phyloP scores from a whole-genome alignment of 1,139 yeast species.

The Candida pseudoviswanathii region DNA sequence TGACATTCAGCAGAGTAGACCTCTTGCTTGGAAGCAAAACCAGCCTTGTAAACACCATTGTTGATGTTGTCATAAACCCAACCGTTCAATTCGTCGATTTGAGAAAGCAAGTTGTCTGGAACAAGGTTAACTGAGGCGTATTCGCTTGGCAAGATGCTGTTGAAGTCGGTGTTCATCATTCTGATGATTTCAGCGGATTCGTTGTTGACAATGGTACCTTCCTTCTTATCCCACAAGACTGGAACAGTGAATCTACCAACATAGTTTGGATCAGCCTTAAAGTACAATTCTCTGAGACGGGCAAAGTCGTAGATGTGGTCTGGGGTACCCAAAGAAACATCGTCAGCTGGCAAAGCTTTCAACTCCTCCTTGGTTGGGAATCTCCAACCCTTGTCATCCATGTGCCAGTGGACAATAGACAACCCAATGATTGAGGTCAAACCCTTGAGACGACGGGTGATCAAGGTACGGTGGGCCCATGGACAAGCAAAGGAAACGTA shows the following conservation, averaged over 20 bases:
- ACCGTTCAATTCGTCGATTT: conserved; percentile 77
- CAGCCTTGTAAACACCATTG: conserved; percentile 93
- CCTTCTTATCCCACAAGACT: conserved; percentile 85
- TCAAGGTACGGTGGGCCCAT: conserved; percentile 90
- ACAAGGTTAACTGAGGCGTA: conserved; percentile 59
- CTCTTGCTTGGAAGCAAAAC: conserved; percentile 84
- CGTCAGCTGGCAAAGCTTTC: conserved; percentile 24
- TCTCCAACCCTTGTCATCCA: conserved; percentile 89
- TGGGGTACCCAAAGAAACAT: conserved; percentile 55
- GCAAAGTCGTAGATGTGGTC: conserved; percentile 65
- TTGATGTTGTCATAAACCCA: conserved; percentile 87
- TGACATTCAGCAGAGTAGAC: conserved; percentile 75
- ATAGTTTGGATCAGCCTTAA: conserved; percentile 73
- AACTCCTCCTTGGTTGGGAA: conserved; percentile 46
- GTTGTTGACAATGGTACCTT: conserved; percentile 81
- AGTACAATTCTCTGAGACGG: conserved; percentile 71
- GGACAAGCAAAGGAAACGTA: conserved; percentile 92
- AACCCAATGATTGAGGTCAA: conserved; percentile 61
- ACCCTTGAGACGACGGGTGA: conserved; percentile 79
- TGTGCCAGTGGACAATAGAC: conserved; percentile 85
- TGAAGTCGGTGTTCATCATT: conserved; percentile 69
- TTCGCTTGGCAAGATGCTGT: conserved; percentile 49
- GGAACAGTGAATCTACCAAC: conserved; percentile 89
- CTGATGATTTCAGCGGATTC: conserved; percentile 89
- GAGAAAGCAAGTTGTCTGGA: conserved; percentile 53